Evolutionary conservation across 306 rosid genomes (phyloP), one percentile per base, ranked within the genome.

Genomic region (Arachis hypogaea): DNA sequence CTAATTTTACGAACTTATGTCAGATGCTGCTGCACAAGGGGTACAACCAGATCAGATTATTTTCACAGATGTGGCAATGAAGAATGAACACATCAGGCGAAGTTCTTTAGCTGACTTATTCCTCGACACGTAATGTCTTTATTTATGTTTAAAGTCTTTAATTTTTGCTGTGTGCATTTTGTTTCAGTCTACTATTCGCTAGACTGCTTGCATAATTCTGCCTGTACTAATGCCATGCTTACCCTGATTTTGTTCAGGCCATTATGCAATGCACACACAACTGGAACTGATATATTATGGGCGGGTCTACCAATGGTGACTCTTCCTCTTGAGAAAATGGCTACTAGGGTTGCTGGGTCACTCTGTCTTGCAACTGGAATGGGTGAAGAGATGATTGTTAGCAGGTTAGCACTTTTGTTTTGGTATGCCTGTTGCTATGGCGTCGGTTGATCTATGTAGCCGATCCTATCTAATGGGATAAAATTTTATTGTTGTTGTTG

Each of bases 291-390:
- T 83, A 83, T 95, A 76, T 76, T 95, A 47, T 95, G 99, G 99
- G 99, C 99, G 6, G 99, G 99, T 57, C 75, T 95, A 63, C 98
- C 99, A 8, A 95, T 95, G 99, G 78, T 95, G 77, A 95, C 99
- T 68, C 82, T 92, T 78, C 99, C 99, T 63, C 97, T 92, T 49
- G 97, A 92, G 82, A 92, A 92, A 85, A 95, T 95, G 99, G 99
- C 99, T 65, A 95, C 99, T 28, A 84, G 99, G 81, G 99, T 95
- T 87, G 99, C 99, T 59, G 99, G 98, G 38, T 95, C 99, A 51
- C 96, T 95, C 36, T 92, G 98, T 79, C 87, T 92, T 16, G 90
- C 99, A 28, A 87, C 99, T 59, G 98, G 97, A 66, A 73, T 95
- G 14, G 99, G 98, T 45, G 93, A 95, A 6, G 99, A 90, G 85